Evolutionary conservation across 164 flowering plant genomes (phyloP).

Genomic region (Nelumbo lutea): DNA sequence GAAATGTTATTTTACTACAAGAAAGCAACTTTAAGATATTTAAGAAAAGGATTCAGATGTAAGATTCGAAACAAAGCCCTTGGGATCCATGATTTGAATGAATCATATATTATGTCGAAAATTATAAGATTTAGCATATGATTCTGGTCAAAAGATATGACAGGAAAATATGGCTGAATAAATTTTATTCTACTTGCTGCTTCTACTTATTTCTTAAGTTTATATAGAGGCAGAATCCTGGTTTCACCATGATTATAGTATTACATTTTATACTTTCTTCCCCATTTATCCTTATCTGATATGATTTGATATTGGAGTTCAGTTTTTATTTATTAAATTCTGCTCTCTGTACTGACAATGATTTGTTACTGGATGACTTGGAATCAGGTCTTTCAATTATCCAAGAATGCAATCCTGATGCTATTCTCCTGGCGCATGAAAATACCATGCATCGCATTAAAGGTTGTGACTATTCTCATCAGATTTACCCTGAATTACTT

Average conservation of each 20-base stretch:
- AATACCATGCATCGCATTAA: slow-evolving; percentile 73
- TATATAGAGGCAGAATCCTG: not conserved
- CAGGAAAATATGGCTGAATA: too few species aligned
- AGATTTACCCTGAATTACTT: not conserved
- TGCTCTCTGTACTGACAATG: not conserved
- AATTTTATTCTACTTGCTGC: too few species aligned
- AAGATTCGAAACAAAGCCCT: too few species aligned
- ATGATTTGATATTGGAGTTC: not conserved
- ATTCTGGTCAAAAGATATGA: too few species aligned
- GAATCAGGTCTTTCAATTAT: slow-evolving; percentile 81
- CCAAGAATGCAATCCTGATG: slow-evolving; percentile 80
- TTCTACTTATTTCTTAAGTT: not conserved
- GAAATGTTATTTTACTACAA: too few species aligned
- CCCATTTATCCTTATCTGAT: not conserved
- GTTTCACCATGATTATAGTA: not conserved
- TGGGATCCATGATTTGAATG: too few species aligned
- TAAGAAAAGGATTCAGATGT: too few species aligned
- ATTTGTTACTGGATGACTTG: slow-evolving; percentile 16
- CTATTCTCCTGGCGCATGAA: slow-evolving; percentile 79
- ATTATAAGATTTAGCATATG: too few species aligned
- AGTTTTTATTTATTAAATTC: not conserved
- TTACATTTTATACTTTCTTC: not conserved
- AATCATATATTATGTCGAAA: too few species aligned
- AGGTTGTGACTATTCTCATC: slow-evolving; percentile 41
- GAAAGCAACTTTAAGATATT: too few species aligned